A percentile compares a stretch with the other conserved stretches of the same genome.
These are phyloP conservation scores for Starmerella davenportii DNA, from an alignment of 805 yeast genomes.

Conservation along the genomic window DNA sequence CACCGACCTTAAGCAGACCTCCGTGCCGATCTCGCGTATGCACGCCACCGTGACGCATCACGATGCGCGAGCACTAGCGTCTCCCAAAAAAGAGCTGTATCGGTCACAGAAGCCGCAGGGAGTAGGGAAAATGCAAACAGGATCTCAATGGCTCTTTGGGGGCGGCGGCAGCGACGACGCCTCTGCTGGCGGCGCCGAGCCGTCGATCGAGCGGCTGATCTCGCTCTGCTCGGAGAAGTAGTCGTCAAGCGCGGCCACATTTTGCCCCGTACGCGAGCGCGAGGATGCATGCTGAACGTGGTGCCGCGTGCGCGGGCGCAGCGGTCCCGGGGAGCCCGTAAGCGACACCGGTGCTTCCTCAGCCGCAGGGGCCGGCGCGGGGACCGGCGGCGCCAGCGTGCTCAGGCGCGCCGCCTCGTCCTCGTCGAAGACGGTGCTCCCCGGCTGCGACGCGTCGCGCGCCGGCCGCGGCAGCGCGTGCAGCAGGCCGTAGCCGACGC, in stretches of 20 bases:
- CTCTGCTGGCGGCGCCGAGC: not conserved
- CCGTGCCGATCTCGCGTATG: too few species aligned
- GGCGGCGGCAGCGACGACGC: slow-evolving; percentile 9
- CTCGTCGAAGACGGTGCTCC: not conserved
- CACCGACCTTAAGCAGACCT: too few species aligned
- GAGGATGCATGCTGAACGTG: not conserved
- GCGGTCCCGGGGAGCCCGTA: not conserved
- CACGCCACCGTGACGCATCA: too few species aligned
- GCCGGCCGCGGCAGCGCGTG: slow-evolving; percentile 49
- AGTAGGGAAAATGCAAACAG: too few species aligned
- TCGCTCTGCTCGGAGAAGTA: slow-evolving; percentile 18
- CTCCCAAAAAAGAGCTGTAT: too few species aligned
- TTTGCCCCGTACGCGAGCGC: not conserved
- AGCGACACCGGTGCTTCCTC: not conserved
- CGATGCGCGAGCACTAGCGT: too few species aligned
- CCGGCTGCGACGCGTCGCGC: not conserved
- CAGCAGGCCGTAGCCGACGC: slow-evolving; percentile 80
- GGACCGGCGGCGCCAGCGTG: not conserved
- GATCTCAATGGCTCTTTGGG: not conserved
- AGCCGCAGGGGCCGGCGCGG: not conserved
- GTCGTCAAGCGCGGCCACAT: slow-evolving; percentile 6
- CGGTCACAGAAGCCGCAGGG: too few species aligned
- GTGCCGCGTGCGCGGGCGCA: not conserved
- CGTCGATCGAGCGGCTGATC: slow-evolving; percentile 15
- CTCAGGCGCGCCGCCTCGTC: not conserved